A percentile compares a stretch with the other conserved stretches of the same genome.
Conservation (phyloP, 208 protist species). For the Naegleria fowleri region DNA sequence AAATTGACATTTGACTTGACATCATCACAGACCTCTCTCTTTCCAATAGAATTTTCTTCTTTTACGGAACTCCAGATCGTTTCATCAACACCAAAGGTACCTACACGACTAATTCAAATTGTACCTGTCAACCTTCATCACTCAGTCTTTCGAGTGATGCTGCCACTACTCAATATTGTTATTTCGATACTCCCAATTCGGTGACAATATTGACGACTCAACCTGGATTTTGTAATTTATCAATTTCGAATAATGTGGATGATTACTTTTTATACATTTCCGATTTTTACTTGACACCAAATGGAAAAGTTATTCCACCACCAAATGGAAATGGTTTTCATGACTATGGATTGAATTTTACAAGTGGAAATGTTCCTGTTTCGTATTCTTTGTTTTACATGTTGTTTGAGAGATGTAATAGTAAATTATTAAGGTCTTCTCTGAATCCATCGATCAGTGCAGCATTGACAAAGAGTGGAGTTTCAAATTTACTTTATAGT, state of each 20-base stretch:
- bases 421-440: neutral
- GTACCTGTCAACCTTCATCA: neutral
- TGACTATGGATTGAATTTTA: neutral
- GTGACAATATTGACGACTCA: neutral
- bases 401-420: neutral
- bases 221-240: neutral
- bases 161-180: neutral
- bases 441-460: neutral
- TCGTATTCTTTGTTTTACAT: neutral
- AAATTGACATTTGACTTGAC: no score
- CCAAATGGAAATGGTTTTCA: neutral
- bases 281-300: neutral
- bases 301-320: neutral
- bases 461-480: neutral
- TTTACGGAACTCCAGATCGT: neutral
- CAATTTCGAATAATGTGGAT: neutral
- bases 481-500: neutral
- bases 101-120: neutral
- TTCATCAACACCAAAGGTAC: neutral
- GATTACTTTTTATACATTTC: neutral
- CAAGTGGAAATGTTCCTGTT: neutral
- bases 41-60: neutral
- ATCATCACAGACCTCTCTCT: neutral
- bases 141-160: neutral
- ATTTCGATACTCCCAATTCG: neutral